A percentile compares a stretch with the other conserved stretches of the same genome.
phyloP scores from a whole-genome alignment of 257 asterid species.

The Ballota nigra region DNA sequence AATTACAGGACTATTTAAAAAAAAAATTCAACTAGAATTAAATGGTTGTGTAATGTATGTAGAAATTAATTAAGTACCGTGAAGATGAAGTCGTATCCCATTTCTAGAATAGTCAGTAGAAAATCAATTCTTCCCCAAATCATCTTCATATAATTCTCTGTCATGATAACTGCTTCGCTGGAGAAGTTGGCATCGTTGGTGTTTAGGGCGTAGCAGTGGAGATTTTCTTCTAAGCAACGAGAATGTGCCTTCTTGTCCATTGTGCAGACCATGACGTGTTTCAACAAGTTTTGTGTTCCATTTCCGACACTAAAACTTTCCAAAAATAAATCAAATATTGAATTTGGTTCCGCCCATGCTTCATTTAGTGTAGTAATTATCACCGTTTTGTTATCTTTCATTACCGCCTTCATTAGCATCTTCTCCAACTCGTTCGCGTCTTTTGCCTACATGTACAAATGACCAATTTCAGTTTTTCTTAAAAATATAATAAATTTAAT shows the following conservation, averaged over 20 bases:
- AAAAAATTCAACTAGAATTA: too few species aligned
- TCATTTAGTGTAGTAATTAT: slow-evolving; percentile 55
- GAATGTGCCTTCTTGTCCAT: slow-evolving; percentile 45
- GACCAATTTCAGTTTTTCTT: not conserved
- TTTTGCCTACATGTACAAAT: not conserved
- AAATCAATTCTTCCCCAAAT: slow-evolving; percentile 59
- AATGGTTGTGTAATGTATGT: not conserved
- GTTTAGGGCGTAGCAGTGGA: slow-evolving; percentile 42
- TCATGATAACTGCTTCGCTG: slow-evolving; percentile 48
- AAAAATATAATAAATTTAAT: not conserved
- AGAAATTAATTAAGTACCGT: slow-evolving; percentile 28
- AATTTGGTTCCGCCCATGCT: slow-evolving; percentile 57
- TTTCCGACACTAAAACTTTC: slow-evolving; percentile 57
- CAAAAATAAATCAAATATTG: slow-evolving; percentile 50
- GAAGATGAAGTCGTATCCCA: slow-evolving; percentile 50
- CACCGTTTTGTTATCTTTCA: slow-evolving; percentile 48
- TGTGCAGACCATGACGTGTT: slow-evolving; percentile 47
- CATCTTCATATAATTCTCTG: slow-evolving; percentile 46
- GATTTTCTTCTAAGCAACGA: slow-evolving; percentile 34
- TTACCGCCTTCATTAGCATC: slow-evolving; percentile 35
- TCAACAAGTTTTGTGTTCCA: slow-evolving; percentile 37
- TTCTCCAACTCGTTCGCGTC: slow-evolving; percentile 25
- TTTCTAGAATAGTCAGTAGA: slow-evolving; percentile 34
- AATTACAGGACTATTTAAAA: too few species aligned
- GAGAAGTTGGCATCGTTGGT: slow-evolving; percentile 44